Base-by-base conservation (phyloP, 202 grass and related monocot genomes). In the Sporobolus alterniflorus region DNA sequence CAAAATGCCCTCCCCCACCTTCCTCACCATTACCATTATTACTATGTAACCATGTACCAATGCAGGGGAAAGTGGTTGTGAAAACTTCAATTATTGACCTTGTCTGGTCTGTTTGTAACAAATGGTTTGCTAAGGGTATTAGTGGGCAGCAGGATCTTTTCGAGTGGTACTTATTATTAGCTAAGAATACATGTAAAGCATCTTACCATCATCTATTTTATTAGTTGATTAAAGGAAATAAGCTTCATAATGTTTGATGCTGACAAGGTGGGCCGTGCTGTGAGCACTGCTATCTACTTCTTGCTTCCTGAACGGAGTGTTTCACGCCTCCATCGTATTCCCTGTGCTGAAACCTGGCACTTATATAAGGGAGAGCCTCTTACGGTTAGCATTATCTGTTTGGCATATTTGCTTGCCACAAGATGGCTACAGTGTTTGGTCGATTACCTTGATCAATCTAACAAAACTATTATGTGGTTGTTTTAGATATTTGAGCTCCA, bases 201-300 rank as follows among this genome's bases (percentile, higher is more conserved):
- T 54, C 11, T 5, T 52, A 51, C 31, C 1, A 3, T 14, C 15
- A 48, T 25, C 17, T 11, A 39, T 34, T 29, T 49, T 39, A 8
- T n/a, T n/a, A 25, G 46, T 41, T 59, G 25, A 60, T 43, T 34
- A 18, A 39, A 39, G 22, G 39, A 43, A 55, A 26, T 16, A 39
- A 28, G 2, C 48, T n/a, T n/a, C n/a, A 47, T 49, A 30, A 70
- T n/a, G 11, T 75, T 40, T 47, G 26, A n/a, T 83, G 77, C 91
- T 96, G 96, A 99, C 83, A 99, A 99, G 78, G 89, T 96, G 0
- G 89, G 85, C 14, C 93, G 93, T 63, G 76, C 93, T 73, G 89
- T 99, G 55, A 94, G 93, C 85, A 99, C 93, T 44, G 89, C 96
- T 69, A 99, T 99, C 59, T 96, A 96, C 74, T 99, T 94, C 83